phyloP scores from a whole-genome alignment of 2,329 filamentous ascomycete species.

The Alternaria novae-zelandiae region DNA sequence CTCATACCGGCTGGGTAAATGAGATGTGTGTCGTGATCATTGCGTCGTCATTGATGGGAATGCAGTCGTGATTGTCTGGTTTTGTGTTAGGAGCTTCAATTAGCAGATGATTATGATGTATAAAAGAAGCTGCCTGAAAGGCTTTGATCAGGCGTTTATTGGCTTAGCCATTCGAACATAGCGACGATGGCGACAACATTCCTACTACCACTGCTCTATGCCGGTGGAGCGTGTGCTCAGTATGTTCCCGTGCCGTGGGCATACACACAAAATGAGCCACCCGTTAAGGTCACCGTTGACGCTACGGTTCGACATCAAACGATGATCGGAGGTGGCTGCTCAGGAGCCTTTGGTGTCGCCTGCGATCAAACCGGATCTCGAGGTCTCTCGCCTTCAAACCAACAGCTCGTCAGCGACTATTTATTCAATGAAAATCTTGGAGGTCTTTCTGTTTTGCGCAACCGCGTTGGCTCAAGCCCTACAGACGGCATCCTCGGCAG shows the following conservation, averaged over 20 bases:
- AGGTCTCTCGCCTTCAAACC: constrained; percentile 39
- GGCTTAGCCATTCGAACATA: not conserved
- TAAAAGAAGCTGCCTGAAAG: not conserved
- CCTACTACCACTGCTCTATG: constrained; percentile 1
- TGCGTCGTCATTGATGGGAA: not conserved
- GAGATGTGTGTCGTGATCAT: not conserved
- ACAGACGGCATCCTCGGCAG: constrained; percentile 3
- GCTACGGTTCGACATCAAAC: constrained; percentile 7
- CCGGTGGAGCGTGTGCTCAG: not conserved
- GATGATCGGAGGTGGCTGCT: constrained; percentile 14
- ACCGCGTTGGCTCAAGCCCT: constrained; percentile 51
- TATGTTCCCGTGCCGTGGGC: constrained; percentile 6
- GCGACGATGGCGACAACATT: not conserved
- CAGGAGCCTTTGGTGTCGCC: constrained; percentile 13
- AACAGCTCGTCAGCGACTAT: constrained; percentile 49
- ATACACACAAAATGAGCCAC: constrained; percentile 1
- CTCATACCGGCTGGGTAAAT: not conserved
- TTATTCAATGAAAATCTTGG: constrained; percentile 53
- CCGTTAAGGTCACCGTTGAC: constrained; percentile 2
- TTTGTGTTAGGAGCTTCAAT: not conserved
- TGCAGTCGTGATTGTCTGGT: not conserved
- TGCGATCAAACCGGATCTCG: constrained; percentile 11
- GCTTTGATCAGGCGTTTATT: too few relatives aligned
- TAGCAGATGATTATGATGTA: not conserved
- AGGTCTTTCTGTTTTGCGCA: constrained; percentile 52